phyloP scores from a whole-genome alignment of 768 basidiomycete species.

The Termitomyces sp. region DNA sequence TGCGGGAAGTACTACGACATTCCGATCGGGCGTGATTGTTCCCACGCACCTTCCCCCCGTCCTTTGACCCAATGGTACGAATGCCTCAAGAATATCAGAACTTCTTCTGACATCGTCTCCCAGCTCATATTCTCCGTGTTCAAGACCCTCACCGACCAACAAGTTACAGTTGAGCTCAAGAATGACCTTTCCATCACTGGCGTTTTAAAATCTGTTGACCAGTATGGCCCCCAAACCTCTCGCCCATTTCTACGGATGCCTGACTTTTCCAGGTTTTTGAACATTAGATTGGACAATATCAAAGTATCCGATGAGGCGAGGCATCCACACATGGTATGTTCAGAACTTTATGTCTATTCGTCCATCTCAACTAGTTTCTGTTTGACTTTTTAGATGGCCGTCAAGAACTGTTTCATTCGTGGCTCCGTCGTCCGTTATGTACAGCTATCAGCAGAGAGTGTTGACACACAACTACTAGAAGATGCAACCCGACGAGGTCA shows the following conservation, averaged over 20 bases:
- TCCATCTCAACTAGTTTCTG: not conserved
- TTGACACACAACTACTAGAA: slow-evolving; percentile 93
- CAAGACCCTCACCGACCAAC: slow-evolving; percentile 97
- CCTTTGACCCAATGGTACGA: slow-evolving; percentile 3
- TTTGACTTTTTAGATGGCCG: slow-evolving; percentile 72
- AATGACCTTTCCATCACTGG: slow-evolving; percentile 98
- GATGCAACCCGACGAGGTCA: slow-evolving; percentile 94
- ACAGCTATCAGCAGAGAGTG: slow-evolving; percentile 85
- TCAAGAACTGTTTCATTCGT: slow-evolving; percentile 98
- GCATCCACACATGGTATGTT: slow-evolving; percentile 93
- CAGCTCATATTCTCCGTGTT: slow-evolving; percentile 97
- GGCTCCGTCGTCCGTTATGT: slow-evolving; percentile 98
- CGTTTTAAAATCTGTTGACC: slow-evolving; percentile 95
- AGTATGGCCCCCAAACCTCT: slow-evolving; percentile 44
- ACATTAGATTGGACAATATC: slow-evolving; percentile 94
- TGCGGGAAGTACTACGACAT: no score
- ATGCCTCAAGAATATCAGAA: not conserved
- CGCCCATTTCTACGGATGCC: not conserved
- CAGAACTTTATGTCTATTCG: not conserved
- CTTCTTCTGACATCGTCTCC: not conserved
- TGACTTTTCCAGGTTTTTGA: slow-evolving; percentile 63
- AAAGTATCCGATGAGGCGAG: slow-evolving; percentile 86
- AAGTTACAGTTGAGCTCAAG: slow-evolving; percentile 96
- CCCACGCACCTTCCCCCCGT: not conserved
- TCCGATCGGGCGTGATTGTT: not conserved